Evolutionary conservation across 176 grass and related monocot genomes (phyloP), one percentile per base, ranked within the genome.

Genomic region (Miscanthus lutarioriparius): DNA sequence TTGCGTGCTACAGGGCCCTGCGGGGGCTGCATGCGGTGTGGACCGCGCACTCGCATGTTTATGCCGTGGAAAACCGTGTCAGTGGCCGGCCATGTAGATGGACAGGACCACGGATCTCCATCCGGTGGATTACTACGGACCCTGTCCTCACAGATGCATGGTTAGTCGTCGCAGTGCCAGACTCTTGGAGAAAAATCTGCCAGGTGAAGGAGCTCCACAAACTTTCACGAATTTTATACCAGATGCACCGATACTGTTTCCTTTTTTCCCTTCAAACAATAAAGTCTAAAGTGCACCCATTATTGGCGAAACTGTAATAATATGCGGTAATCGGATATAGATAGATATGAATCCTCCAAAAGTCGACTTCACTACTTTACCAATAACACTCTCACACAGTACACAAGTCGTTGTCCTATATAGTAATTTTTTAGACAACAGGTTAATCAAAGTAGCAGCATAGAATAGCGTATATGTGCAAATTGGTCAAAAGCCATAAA

Each of bases 101-200:
- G 16, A 10, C 36, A 40, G 75, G 75, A 77, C 75, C 75, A 62
- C 54, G 35, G 35, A 62, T 66, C 40, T 26, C 40, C 38, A 13
- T 66, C 77, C 0, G 17, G 2, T 26, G 62, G 62, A 80, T 67
- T 40, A 67, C 77, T n/a, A 80, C 19, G 62, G 15, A 80, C 77
- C 26, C 25, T n/a, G 40, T 67, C 77, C 76, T 53, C 49, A 53
- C 59, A 66, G 25, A 58, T 58, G 54, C 54, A 19, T 64, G 37
- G 37, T 47, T 43, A 28, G 12, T 47, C n/a, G 3, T 73, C 23
- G 14, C 41, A 27, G 22, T 72, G 69, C 38, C 14, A 28, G 16
- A 72, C n/a, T 73, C 23, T 72, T 8, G 13, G 40, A 36, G 15
- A 67, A 26, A 71, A 71, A 72, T 16, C 69, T 44, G 36, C 19